Evolutionary conservation across 805 yeast genomes (phyloP), one percentile per base, ranked within the genome.

Genomic region (Yamadazyma scolyti): DNA sequence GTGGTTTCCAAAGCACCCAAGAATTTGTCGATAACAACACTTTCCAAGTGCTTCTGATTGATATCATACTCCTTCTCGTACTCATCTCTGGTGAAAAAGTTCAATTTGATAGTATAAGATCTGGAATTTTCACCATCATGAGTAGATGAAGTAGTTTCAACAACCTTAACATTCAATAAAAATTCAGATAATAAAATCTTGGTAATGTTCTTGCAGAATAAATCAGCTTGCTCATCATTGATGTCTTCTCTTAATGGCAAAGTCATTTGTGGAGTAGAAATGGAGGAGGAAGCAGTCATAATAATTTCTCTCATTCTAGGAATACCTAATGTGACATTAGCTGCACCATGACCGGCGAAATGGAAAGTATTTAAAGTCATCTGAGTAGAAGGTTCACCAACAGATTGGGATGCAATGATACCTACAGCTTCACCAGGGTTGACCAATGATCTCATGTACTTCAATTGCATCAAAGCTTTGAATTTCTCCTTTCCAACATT

Each of bases 331-430:
- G 99, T 93, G 43, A 93, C 99, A 64, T 93, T 93, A 27, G 98
- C 98, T 36, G 98, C 99, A 78, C 99, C 99, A 68, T 94, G 98
- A 59, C 99, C 99, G 49, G 99, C 99, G 54, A 93, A 93, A 71
- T 93, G 96, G 86, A 86, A 86, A 27, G 96, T 86, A 60, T 86
- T 86, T 52, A 86, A 75, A 11, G 99, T 93, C 99, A 93, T 93
- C 69, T 93, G 99, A 3, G 99, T 93, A 4, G 97, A 87, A 30
- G 99, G 99, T 64, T 93, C 99, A 65, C 99, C 99, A 58, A 93
- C 81, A 33, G 97, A 88, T 65, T 93, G 97, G 14, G 97, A 83
- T 6, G 98, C 99, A 65, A 94, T 82, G 52, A 93, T 89, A 65
- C 99, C 99, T 33, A 93, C 97, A 30, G 96, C 79, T 61, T 93